Conservation (phyloP, 768 basidiomycete species). For the Podaxis sp. region DNA sequence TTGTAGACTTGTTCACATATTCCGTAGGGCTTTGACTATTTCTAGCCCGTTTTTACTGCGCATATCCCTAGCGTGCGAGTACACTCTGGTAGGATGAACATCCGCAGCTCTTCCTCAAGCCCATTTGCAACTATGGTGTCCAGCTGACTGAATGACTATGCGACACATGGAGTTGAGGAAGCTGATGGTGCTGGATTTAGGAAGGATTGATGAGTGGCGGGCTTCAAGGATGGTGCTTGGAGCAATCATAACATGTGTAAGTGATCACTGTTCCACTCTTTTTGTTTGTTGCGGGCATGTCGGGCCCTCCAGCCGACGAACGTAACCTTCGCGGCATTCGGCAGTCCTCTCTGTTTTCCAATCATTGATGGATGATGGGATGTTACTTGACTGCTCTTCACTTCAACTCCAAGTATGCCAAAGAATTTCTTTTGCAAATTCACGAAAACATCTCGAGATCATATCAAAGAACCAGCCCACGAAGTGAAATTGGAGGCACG, state of each 20-base stretch:
- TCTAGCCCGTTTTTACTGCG: not conserved
- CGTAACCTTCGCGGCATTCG: no score
- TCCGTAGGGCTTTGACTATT: not conserved
- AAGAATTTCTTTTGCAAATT: not conserved
- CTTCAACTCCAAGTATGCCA: not conserved
- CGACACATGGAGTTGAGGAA: not conserved
- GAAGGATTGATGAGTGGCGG: not conserved
- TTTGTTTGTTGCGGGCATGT: no score
- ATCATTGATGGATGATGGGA: no score
- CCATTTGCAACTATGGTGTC: not conserved
- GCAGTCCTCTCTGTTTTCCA: no score
- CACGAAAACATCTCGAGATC: not conserved
- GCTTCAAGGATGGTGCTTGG: not conserved
- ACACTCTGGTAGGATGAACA: not conserved
- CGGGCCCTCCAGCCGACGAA: no score
- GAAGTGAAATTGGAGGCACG: not conserved
- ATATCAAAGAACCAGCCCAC: not conserved
- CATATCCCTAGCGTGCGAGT: not conserved
- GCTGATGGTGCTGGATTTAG: not conserved
- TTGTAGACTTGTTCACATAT: not conserved
- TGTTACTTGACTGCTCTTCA: not conserved
- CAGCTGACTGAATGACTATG: not conserved
- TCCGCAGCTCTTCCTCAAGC: not conserved
- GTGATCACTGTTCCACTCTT: no score
- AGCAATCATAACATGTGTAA: no score